Conservation (phyloP, 106 monocot species). For the Phalaenopsis aphrodite region DNA sequence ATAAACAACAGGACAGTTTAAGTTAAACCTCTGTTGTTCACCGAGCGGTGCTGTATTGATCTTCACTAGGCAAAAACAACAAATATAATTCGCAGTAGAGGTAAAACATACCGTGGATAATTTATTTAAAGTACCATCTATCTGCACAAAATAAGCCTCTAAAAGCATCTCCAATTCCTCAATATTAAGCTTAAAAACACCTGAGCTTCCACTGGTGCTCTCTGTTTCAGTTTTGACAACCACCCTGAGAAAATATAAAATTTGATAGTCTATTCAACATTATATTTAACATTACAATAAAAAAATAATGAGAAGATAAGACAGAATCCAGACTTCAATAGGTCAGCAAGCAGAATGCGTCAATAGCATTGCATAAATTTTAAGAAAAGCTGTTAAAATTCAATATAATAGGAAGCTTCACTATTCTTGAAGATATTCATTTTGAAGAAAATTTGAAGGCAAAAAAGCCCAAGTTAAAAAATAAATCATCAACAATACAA, state of each 20-base stretch:
- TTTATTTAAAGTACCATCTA: conserved; percentile 28
- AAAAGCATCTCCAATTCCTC: conserved; percentile 34
- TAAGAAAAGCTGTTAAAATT: background rate
- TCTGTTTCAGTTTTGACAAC: conserved; percentile 12
- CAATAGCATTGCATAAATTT: background rate
- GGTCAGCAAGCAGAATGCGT: background rate
- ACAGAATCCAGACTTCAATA: background rate
- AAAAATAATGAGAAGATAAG: background rate
- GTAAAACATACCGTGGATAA: conserved; percentile 17
- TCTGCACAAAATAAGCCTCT: conserved; percentile 31
- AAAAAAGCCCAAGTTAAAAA: background rate
- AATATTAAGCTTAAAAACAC: conserved; percentile 21
- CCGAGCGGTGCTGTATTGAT: background rate
- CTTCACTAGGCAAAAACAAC: background rate
- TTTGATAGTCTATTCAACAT: background rate
- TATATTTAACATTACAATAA: background rate
- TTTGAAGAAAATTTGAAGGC: no score
- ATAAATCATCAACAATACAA: background rate
- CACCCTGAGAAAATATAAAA: conserved; percentile 5
- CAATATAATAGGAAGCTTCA: background rate
- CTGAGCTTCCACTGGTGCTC: conserved; percentile 9
- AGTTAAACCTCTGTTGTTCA: background rate
- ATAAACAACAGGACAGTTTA: background rate
- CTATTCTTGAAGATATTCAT: background rate
- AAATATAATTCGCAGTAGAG: background rate